Conservation (phyloP, 345 rosid genomes). For the Sapria himalayana region DNA sequence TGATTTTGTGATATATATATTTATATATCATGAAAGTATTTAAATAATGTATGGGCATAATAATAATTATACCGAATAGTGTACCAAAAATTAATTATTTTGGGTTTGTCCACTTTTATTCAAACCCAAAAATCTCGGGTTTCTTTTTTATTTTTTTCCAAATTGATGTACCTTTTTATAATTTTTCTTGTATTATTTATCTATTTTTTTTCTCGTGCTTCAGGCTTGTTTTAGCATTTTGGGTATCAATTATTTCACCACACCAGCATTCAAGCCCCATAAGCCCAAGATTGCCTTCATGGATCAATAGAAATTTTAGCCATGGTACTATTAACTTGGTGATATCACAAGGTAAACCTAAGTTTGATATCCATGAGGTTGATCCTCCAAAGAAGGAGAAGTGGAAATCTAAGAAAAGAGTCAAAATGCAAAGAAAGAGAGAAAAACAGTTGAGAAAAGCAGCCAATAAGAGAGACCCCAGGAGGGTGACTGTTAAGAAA, state of each 20-base stretch:
- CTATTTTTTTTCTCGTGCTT: background rate
- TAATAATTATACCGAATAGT: no score
- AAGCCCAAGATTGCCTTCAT: constrained; percentile 10
- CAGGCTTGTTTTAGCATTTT: constrained; percentile 6
- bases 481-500: constrained; percentile 50
- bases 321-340: constrained; percentile 56
- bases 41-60: no score
- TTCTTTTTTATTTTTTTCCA: no score
- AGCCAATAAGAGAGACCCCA: constrained; percentile 67
- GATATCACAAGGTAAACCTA: constrained; percentile 76
- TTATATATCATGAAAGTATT: no score
- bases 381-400: constrained; percentile 82
- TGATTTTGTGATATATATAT: no score
- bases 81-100: no score
- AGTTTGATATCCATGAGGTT: constrained; percentile 45
- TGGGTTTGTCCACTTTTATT: no score
- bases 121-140: no score
- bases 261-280: constrained; percentile 5
- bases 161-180: no score
- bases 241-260: constrained; percentile 6
- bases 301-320: constrained; percentile 26
- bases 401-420: constrained; percentile 54
- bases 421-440: constrained; percentile 52
- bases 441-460: constrained; percentile 64
- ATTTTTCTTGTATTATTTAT: no score